Conservation (phyloP, 148 eudicot genomes). For the Rhododendron ferrugineum region DNA sequence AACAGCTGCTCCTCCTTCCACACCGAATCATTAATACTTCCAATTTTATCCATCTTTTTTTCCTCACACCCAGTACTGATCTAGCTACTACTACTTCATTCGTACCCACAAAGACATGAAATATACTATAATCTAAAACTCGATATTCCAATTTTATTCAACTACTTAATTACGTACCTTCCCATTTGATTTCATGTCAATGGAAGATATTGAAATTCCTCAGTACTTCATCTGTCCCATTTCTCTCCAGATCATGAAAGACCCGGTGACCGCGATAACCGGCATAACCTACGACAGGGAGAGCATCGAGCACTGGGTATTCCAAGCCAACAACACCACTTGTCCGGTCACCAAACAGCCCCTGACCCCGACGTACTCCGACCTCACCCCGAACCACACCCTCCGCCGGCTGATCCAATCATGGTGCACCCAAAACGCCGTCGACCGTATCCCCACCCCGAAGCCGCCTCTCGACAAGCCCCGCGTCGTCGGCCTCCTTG, state of each 20-base stretch:
- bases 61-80: neutral
- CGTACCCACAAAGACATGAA: neutral
- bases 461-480: conserved; percentile 16
- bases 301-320: conserved; percentile 49
- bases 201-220: conserved; percentile 42
- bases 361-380: conserved; percentile 11
- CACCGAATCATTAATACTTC: neutral
- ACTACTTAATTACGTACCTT: neutral
- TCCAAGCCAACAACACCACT: conserved; percentile 13
- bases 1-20: neutral
- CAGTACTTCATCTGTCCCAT: conserved; percentile 47
- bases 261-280: conserved; percentile 35
- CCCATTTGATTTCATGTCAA: conserved; percentile 4
- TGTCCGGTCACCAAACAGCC: conserved; percentile 50
- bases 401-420: conserved; percentile 42
- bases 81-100: neutral
- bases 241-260: conserved; percentile 53
- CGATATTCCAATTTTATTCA: neutral
- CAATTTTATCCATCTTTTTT: neutral
- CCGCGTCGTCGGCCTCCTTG: conserved; percentile 15
- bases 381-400: conserved; percentile 44
- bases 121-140: neutral
- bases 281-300: conserved; percentile 53
- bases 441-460: conserved; percentile 22
- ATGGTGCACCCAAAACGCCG: conserved; percentile 31